Evolutionary conservation across 1,284 basidiomycete species (phyloP).

Genomic region (Athelia sp.): DNA sequence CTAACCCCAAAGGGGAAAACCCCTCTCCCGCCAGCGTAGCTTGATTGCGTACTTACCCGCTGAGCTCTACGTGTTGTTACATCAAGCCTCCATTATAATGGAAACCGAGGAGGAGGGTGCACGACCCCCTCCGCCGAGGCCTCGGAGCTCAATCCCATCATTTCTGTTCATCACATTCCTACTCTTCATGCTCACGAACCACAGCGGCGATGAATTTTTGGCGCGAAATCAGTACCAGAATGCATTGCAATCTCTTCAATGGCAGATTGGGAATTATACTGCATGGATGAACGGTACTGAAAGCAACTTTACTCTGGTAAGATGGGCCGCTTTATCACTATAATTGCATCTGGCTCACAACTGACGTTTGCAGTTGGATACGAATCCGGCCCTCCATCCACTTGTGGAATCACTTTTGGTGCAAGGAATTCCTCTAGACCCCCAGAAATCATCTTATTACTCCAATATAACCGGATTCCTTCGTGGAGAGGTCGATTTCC

Average conservation of each 20-base stretch:
- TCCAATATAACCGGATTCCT: slow-evolving; percentile 74
- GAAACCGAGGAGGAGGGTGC: slow-evolving; percentile 31
- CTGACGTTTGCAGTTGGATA: slow-evolving; percentile 42
- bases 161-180: slow-evolving; percentile 69
- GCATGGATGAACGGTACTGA: slow-evolving; percentile 68
- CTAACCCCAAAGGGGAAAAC: no score
- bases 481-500: slow-evolving; percentile 52
- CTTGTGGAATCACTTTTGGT: slow-evolving; percentile 49
- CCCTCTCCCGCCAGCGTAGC: no score
- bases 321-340: slow-evolving; percentile 19
- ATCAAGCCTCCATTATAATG: no score
- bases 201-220: slow-evolving; percentile 58
- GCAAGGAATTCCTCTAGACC: slow-evolving; percentile 40
- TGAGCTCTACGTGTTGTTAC: no score
- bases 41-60: no score
- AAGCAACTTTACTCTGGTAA: slow-evolving; percentile 63
- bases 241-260: slow-evolving; percentile 47
- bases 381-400: slow-evolving; percentile 37
- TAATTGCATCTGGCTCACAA: slow-evolving; percentile 5
- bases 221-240: slow-evolving; percentile 60
- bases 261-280: slow-evolving; percentile 65
- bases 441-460: slow-evolving; percentile 54
- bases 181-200: slow-evolving; percentile 71
- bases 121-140: slow-evolving; percentile 26
- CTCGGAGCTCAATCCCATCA: slow-evolving; percentile 59